Evolutionary conservation across 495 filamentous ascomycete genomes (phyloP).

Genomic region (Daldinia vernicosa): DNA sequence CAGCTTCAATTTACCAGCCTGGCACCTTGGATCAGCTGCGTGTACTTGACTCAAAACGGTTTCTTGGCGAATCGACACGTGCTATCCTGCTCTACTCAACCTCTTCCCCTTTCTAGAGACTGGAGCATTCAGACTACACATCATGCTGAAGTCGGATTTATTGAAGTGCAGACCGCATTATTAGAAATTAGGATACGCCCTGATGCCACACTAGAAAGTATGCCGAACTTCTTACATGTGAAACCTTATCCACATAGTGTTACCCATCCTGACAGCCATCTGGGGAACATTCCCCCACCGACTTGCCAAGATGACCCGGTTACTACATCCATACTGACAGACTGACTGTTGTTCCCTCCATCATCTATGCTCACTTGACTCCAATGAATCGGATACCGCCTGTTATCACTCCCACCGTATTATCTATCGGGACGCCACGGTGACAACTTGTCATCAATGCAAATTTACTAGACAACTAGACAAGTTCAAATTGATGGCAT

Average conservation of each 20-base stretch:
- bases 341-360: background rate
- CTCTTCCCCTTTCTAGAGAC: background rate
- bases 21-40: constrained; percentile 4
- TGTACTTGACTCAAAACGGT: constrained; percentile 27
- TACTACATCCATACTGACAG: background rate
- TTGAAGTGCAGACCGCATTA: background rate
- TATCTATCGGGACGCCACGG: background rate
- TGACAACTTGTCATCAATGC: background rate
- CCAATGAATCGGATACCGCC: background rate
- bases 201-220: background rate
- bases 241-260: background rate
- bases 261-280: background rate
- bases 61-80: constrained; percentile 37
- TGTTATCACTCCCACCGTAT: background rate
- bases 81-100: constrained; percentile 25
- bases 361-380: constrained; percentile 1
- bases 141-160: background rate
- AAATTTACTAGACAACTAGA: background rate
- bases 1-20: constrained; percentile 21
- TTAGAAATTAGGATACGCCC: background rate
- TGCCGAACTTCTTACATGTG: background rate
- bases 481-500: background rate
- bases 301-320: background rate
- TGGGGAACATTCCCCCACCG: background rate
- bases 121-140: background rate